phyloP scores from a whole-genome alignment of 805 yeast genomes.

The Lipomyces starkeyi region DNA sequence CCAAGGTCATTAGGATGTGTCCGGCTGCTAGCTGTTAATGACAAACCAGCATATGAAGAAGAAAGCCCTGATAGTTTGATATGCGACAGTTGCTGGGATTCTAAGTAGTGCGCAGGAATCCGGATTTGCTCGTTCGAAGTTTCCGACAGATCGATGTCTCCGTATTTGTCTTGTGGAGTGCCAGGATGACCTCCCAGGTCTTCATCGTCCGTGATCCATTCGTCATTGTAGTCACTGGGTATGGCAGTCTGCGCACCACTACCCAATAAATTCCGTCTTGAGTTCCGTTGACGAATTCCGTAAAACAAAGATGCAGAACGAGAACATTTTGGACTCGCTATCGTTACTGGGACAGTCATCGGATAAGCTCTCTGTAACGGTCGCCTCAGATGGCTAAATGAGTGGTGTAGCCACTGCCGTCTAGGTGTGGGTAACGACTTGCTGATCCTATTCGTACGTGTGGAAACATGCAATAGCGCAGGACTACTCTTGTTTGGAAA shows the following conservation, averaged over 20 bases:
- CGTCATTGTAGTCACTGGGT: not conserved
- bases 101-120: constrained; percentile 3
- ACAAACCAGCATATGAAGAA: not conserved
- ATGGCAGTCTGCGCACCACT: not conserved
- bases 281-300: not conserved
- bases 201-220: constrained; percentile 9
- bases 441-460: not conserved
- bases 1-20: not conserved
- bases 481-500: not conserved
- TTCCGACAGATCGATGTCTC: constrained; percentile 3
- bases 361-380: not conserved
- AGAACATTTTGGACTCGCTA: not conserved
- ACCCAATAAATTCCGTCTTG: not conserved
- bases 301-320: not conserved
- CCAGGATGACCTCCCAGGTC: not conserved
- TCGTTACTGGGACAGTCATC: not conserved
- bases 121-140: constrained; percentile 10
- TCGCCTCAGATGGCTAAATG: not conserved
- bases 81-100: not conserved
- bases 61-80: not conserved
- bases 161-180: not conserved
- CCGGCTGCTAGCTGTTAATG: not conserved
- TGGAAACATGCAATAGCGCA: not conserved
- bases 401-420: not conserved
- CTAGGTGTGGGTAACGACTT: not conserved